Base-by-base conservation (phyloP, 345 rosid genomes). In the Lepidium didymum region DNA sequence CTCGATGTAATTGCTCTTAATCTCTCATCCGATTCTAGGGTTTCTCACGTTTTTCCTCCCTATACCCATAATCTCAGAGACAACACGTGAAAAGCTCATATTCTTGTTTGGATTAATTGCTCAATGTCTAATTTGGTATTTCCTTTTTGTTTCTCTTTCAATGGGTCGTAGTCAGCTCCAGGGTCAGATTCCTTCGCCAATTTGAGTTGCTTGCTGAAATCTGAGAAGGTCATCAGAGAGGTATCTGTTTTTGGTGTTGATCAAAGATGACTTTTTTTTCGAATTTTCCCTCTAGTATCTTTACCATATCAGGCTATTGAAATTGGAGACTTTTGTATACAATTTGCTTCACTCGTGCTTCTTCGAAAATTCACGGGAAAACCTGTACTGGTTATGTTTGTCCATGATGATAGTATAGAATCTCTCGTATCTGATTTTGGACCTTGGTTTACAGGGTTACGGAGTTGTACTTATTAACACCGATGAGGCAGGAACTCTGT, bases 401-500 rank as follows among this genome's bases (percentile, higher is more conserved):
- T 18, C 8, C 13, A 29, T 40, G 43, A 16, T 29, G 2, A 10
- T 23, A n/a, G 18, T 62, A 43, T 25, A 33, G 56, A 15, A 37
- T 38, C 13, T 59, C 2, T 38, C 18, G 19, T n/a, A 10, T 64
- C 13, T 56, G 67, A 47, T 51, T 25, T 55, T 53, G 44, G 61
- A 53, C 16, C 16, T 68, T 77, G 57, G 25, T 76, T 82, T 60
- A 14, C 85, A 94, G 97, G 89, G 81, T 29, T 75, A 78, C 64
- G 99, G 97, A 27, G 97, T 91, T 69, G 96, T 94, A 53, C 96
- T 94, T 82, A 80, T 91, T 46, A 94, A 94, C 79, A 89, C 80
- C 0, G 96, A 91, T 75, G 85, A 82, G 67, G 99, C 99, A 9
- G 99, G 99, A 34, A 89, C 90, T 38, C 73, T 91, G 74, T 46